Evolutionary conservation across 1,139 yeast genomes (phyloP).

Genomic region (Scheffersomyces titani): DNA sequence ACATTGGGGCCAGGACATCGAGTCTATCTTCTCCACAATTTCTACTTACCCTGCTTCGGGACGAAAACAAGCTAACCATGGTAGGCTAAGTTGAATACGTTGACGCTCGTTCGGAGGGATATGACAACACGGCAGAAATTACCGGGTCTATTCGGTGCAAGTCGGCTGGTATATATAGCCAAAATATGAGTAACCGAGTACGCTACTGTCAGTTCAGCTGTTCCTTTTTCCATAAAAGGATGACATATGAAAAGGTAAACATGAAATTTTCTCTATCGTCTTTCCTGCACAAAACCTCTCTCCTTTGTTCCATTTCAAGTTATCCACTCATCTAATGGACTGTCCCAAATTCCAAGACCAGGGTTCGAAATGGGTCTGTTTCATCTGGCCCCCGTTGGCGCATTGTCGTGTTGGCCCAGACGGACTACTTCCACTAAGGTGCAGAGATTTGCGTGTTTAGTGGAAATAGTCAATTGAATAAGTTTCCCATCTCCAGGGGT

Average conservation of each 20-base stretch:
- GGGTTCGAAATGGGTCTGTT: not conserved
- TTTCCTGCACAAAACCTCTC: not conserved
- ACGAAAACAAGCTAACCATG: not conserved
- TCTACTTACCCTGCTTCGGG: not conserved
- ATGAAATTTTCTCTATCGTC: not conserved
- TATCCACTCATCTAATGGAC: not conserved
- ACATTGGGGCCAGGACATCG: not conserved
- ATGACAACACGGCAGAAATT: not conserved
- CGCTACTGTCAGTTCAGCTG: not conserved
- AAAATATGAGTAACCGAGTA: not conserved
- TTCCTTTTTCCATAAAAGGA: not conserved
- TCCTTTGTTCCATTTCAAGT: not conserved
- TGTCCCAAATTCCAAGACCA: not conserved
- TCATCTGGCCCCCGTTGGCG: not conserved
- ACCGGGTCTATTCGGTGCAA: not conserved
- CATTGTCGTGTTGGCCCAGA: not conserved
- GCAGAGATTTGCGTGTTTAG: not conserved
- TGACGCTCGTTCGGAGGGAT: not conserved
- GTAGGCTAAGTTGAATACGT: not conserved
- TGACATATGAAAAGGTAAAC: conserved; percentile 1
- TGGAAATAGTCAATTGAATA: not conserved
- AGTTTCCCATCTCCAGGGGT: not conserved
- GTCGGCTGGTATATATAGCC: not conserved
- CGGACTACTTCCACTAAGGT: not conserved
- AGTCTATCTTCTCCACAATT: not conserved